Conservation (phyloP, 495 filamentous ascomycete species). For the Geoglossum glabrum region DNA sequence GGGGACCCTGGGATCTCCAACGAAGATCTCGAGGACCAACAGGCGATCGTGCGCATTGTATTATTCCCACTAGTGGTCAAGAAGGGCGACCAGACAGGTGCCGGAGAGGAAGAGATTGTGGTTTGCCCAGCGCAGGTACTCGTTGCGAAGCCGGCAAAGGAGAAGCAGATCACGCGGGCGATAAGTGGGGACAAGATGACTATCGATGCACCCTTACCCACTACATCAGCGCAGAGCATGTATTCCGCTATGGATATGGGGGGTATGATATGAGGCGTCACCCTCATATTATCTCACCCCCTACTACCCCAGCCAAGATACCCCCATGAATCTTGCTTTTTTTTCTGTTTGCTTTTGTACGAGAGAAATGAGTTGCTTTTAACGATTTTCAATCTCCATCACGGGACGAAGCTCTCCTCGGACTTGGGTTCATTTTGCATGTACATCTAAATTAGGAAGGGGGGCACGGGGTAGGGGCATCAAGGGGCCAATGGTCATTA, state of each 20-base stretch:
- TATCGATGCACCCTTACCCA: not conserved
- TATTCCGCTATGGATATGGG: not conserved
- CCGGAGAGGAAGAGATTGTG: slow-evolving; percentile 76
- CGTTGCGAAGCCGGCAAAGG: slow-evolving; percentile 21
- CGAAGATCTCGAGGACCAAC: slow-evolving; percentile 51
- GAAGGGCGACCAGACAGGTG: slow-evolving; percentile 71
- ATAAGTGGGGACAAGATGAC: slow-evolving; percentile 3
- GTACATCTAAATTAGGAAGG: too few relatives aligned
- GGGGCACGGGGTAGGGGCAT: too few relatives aligned
- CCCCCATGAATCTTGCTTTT: too few relatives aligned
- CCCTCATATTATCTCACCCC: not conserved
- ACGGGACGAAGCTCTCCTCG: too few relatives aligned
- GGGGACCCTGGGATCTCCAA: slow-evolving; percentile 33
- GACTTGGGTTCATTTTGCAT: too few relatives aligned
- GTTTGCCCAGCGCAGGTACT: slow-evolving; percentile 88
- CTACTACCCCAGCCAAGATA: not conserved
- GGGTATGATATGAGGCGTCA: slow-evolving; percentile 1
- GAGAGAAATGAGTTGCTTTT: too few relatives aligned
- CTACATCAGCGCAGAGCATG: not conserved
- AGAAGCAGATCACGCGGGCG: not conserved
- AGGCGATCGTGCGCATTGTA: slow-evolving; percentile 69
- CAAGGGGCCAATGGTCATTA: too few relatives aligned
- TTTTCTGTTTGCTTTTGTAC: not conserved
- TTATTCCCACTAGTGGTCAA: slow-evolving; percentile 89
- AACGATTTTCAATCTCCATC: too few relatives aligned